These are phyloP conservation scores for Pholiota adiposa DNA, from an alignment of 1,284 basidiomycete species.

Conservation along the genomic window DNA sequence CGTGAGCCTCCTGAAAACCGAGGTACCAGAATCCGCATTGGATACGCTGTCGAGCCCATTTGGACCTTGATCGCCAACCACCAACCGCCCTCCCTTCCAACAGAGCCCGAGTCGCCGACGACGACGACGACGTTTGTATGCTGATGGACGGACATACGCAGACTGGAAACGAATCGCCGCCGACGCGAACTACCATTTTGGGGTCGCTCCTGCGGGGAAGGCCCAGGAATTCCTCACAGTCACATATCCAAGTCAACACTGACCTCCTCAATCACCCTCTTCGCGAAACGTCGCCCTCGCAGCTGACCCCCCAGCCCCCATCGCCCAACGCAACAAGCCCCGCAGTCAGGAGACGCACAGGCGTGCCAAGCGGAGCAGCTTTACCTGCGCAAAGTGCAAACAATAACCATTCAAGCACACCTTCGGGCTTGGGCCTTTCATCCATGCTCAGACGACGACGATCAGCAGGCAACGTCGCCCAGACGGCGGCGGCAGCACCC, in stretches of 20 bases:
- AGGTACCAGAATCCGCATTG: conserved; percentile 16
- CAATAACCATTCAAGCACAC: conserved; percentile 23
- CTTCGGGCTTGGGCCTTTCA: conserved; percentile 41
- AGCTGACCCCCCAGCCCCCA: conserved; percentile 24
- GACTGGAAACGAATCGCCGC: conserved; percentile 27
- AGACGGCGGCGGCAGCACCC: conserved; percentile 20
- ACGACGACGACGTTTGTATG: conserved; percentile 10
- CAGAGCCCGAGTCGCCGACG: conserved; percentile 14
- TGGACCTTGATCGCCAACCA: conserved; percentile 14
- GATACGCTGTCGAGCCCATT: conserved; percentile 9
- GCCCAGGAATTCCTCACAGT: conserved; percentile 49
- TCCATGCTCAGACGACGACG: conserved; percentile 55
- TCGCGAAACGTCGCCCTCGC: conserved; percentile 37
- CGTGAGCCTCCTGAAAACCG: conserved; percentile 7
- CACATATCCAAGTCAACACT: conserved; percentile 41
- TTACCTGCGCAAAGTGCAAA: conserved; percentile 22
- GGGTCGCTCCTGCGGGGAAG: conserved; percentile 50
- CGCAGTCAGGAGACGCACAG: conserved; percentile 17
- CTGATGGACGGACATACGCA: conserved; percentile 16
- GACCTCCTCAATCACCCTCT: conserved; percentile 23
- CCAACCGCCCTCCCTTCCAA: conserved; percentile 8
- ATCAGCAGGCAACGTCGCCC: conserved; percentile 46
- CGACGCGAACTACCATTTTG: conserved; percentile 40
- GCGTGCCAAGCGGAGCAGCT: conserved; percentile 14
- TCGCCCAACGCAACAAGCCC: conserved; percentile 17